A percentile compares a stretch with the other conserved stretches of the same genome.
These are phyloP conservation scores for Veloboletus limbatus DNA, from an alignment of 1,284 basidiomycete species.

Conservation along the genomic window DNA sequence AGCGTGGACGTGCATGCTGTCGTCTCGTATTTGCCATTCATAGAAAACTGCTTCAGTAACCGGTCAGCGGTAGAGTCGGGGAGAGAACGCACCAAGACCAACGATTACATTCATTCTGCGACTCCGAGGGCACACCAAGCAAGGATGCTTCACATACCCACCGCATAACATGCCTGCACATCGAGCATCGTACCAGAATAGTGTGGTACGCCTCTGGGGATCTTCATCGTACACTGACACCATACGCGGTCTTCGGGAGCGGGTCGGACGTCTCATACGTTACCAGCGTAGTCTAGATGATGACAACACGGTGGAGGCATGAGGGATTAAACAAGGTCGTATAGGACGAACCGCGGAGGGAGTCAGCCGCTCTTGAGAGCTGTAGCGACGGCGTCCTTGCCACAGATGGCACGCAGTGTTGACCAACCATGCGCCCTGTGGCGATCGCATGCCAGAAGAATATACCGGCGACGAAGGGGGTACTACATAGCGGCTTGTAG, in stretches of 20 bases:
- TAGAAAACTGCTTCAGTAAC: not conserved
- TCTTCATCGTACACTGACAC: slow-evolving; percentile 85
- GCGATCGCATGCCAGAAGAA: slow-evolving; percentile 41
- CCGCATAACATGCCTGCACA: slow-evolving; percentile 86
- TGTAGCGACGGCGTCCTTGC: slow-evolving; percentile 76
- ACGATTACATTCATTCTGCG: slow-evolving; percentile 85
- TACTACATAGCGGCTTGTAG: slow-evolving; percentile 65
- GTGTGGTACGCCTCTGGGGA: slow-evolving; percentile 74
- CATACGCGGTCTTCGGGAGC: slow-evolving; percentile 84
- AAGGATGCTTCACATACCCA: slow-evolving; percentile 77
- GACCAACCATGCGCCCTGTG: slow-evolving; percentile 82
- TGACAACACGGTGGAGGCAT: not conserved
- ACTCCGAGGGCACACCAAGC: slow-evolving; percentile 62
- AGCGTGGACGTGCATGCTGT: slow-evolving; percentile 64
- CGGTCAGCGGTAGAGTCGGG: not conserved
- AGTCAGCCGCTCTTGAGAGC: slow-evolving; percentile 80
- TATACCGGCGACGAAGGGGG: slow-evolving; percentile 26
- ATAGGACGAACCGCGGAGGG: slow-evolving; percentile 39
- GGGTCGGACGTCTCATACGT: slow-evolving; percentile 79
- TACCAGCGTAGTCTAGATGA: slow-evolving; percentile 53
- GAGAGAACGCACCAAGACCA: slow-evolving; percentile 40
- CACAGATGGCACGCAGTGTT: slow-evolving; percentile 94
- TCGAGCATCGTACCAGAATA: slow-evolving; percentile 89
- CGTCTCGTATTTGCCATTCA: slow-evolving; percentile 52
- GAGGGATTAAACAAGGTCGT: slow-evolving; percentile 42